These are phyloP conservation scores for Colletotrichum paranaense DNA, from an alignment of 2,329 filamentous ascomycete genomes.

Conservation along the genomic window DNA sequence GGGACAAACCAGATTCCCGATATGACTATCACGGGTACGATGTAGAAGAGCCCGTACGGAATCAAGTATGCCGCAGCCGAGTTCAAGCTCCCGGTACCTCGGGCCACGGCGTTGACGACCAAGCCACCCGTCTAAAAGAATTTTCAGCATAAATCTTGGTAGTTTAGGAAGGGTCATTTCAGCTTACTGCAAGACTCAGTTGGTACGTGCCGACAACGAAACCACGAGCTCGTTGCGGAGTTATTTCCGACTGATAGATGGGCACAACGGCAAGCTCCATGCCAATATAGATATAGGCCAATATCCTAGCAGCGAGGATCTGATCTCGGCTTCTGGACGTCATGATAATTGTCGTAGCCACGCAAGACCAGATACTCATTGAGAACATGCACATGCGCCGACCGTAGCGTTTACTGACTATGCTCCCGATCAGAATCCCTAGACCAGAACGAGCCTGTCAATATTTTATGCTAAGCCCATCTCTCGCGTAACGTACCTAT, in stretches of 20 bases:
- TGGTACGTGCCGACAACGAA: conserved; percentile 50
- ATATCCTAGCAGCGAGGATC: conserved; percentile 47
- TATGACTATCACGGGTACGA: conserved; percentile 44
- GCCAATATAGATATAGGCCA: conserved; percentile 52
- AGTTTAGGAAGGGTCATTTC: too few species aligned
- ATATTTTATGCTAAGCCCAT: not conserved
- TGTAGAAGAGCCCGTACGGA: conserved; percentile 47
- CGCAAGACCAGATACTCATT: conserved; percentile 50
- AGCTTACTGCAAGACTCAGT: conserved; percentile 42
- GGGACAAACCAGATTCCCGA: conserved; percentile 43
- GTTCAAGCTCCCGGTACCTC: conserved; percentile 43
- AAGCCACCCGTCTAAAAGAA: conserved; percentile 29
- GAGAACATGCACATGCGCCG: conserved; percentile 47
- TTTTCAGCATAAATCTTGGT: not conserved
- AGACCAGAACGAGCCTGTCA: not conserved
- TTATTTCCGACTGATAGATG: conserved; percentile 48
- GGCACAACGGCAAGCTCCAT: conserved; percentile 53
- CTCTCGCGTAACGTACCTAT: conserved; percentile 33
- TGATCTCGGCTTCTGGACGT: conserved; percentile 44
- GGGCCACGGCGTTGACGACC: conserved; percentile 41
- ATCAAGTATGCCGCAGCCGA: conserved; percentile 47
- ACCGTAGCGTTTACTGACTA: conserved; percentile 44
- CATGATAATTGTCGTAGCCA: conserved; percentile 45
- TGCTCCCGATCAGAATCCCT: conserved; percentile 41
- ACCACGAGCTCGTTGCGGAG: conserved; percentile 44